Base-by-base conservation (phyloP, 208 protist species). In the Crithidia sp. region DNA sequence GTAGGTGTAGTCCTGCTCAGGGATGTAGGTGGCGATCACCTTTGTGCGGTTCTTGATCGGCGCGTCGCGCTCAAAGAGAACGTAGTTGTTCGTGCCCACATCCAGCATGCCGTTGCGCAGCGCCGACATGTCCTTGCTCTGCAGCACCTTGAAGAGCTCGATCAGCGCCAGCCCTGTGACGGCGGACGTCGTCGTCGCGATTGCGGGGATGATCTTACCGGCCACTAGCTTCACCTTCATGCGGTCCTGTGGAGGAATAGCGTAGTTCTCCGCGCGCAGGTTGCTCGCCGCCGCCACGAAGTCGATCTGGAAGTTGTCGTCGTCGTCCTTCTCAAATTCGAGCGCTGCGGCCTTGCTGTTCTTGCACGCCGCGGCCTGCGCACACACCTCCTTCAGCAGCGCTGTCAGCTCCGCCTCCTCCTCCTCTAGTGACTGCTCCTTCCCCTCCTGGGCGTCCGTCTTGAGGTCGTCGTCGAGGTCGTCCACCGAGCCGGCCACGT, bases 161-260 rank as follows among this genome's bases (percentile, higher is more conserved):
- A 99, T 85, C 65, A 93, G 89, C 5, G 98, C 97, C 3, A 99
- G 88, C 7, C 99, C 99, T 39, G 97, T 97, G 9, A 99, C 98
- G 5, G 99, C 74, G 17, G 99, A 98, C 5, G 99, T 99, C 7
- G 99, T 99, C 2, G 99, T 99, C 47, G 99, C 98, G 76, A 99
- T 99, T 14, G 99, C 99, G n/a, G 99, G 99, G 68, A 99, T 99
- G 79, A 99, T 99, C 77, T 99, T 99, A 43, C 98, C 98, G 4
- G 98, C 97, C 60, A 99, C 93, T 43, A 94, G 79, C 74, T 98
- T 99, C 57, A 95, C 95, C 68, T 96, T 92, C 78, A 93, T 82
- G 41, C 87, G 80, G 69, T 97, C 92, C 19, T 86, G 87, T 37
- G 88, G 85, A 7, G 95, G 85, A 62, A 99, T 99, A 7, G 70